These are phyloP conservation scores for Diaporthe aspalathi DNA, from an alignment of 2,329 filamentous ascomycete genomes.

Conservation along the genomic window DNA sequence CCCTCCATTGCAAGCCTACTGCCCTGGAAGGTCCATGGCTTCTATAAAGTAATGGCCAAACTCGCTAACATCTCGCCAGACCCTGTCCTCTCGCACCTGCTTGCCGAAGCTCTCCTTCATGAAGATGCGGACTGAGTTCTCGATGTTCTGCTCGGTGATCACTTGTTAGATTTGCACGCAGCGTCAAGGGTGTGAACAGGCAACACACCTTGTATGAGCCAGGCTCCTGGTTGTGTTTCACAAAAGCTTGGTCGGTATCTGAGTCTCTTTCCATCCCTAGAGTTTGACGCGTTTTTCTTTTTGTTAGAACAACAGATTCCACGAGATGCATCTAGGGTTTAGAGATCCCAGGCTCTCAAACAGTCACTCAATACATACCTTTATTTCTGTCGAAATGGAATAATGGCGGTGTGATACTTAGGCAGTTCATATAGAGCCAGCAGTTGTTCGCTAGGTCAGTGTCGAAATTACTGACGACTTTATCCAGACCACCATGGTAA, in stretches of 20 bases:
- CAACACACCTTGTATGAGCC: constrained; percentile 12
- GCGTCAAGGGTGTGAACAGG: not conserved
- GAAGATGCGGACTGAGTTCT: not conserved
- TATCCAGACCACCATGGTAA: constrained; percentile 1
- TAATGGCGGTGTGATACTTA: not conserved
- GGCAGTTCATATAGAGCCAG: constrained; percentile 24
- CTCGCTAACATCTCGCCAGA: constrained; percentile 16
- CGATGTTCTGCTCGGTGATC: not conserved
- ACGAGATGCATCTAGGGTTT: not conserved
- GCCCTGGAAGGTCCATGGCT: constrained; percentile 13
- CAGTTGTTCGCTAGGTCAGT: constrained; percentile 20
- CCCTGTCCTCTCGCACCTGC: not conserved
- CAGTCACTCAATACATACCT: not conserved
- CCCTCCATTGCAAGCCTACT: not conserved
- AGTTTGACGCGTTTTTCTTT: not conserved
- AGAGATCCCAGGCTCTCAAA: not conserved
- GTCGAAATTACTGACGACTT: constrained; percentile 14
- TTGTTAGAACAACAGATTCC: not conserved
- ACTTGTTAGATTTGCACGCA: not conserved
- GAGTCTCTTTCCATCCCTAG: constrained; percentile 21
- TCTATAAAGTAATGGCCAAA: constrained; percentile 15
- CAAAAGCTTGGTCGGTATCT: constrained; percentile 20
- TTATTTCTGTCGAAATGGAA: constrained; percentile 20
- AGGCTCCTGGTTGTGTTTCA: constrained; percentile 6
- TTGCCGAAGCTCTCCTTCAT: not conserved